These are phyloP conservation scores for Phytopythium boreale DNA, from an alignment of 352 stramenopile genomes.

Conservation along the genomic window DNA sequence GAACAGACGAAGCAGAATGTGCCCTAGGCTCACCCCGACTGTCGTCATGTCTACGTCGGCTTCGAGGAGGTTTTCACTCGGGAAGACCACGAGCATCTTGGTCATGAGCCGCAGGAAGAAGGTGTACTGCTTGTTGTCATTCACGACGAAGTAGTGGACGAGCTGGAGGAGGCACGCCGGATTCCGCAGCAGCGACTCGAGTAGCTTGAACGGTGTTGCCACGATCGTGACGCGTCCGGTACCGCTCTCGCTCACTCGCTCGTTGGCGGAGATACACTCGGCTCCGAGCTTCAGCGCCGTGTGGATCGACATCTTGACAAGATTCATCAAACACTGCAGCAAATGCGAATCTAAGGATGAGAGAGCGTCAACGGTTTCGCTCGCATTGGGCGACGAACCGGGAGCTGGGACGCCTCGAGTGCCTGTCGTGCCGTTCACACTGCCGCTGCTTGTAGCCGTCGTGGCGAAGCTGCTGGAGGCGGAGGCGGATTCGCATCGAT, in stretches of 20 bases:
- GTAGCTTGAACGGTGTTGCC: conserved; percentile 47
- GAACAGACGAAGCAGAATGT: conserved; percentile 49
- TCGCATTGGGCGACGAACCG: background rate
- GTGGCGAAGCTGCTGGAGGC: background rate
- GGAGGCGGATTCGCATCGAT: background rate
- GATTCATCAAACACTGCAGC: conserved; percentile 55
- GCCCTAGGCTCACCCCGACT: conserved; percentile 32
- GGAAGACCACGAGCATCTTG: conserved; percentile 56
- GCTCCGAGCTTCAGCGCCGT: conserved; percentile 64
- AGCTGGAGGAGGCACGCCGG: conserved; percentile 50
- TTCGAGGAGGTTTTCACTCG: conserved; percentile 37
- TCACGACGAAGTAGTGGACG: conserved; percentile 51
- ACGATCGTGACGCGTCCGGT: conserved; percentile 26
- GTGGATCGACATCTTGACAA: conserved; percentile 53
- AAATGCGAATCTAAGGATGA: conserved; percentile 43
- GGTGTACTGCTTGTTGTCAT: conserved; percentile 56
- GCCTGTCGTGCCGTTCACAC: conserved; percentile 6
- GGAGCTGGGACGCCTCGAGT: background rate
- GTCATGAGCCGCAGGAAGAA: conserved; percentile 70
- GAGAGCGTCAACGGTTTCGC: background rate
- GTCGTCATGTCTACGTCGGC: conserved; percentile 13
- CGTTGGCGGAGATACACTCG: conserved; percentile 46
- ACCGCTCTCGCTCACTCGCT: conserved; percentile 14
- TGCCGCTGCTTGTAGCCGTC: conserved; percentile 5
- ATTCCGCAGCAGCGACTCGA: conserved; percentile 42